phyloP scores from a whole-genome alignment of 257 asterid species.

The Lavandula angustifolia region DNA sequence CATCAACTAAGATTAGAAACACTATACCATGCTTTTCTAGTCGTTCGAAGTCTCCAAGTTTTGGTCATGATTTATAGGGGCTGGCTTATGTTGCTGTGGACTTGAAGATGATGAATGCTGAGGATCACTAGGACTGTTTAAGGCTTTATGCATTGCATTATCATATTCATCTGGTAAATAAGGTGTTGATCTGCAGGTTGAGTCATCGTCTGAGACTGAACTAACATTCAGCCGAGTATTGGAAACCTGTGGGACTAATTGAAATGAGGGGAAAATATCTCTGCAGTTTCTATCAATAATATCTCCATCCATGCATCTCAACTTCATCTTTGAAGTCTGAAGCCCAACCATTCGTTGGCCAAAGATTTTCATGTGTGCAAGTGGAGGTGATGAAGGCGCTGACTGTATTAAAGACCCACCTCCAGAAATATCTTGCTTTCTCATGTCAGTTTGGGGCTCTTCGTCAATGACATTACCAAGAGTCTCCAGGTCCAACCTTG shows the following conservation, averaged over 20 bases:
- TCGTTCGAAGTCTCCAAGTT: slow-evolving; percentile 34
- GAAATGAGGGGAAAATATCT: slow-evolving; percentile 78
- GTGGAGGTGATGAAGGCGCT: slow-evolving; percentile 85
- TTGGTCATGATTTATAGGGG: slow-evolving; percentile 6
- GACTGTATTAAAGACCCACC: slow-evolving; percentile 49
- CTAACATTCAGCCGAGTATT: slow-evolving; percentile 42
- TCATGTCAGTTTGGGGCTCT: slow-evolving; percentile 62
- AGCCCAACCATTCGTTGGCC: slow-evolving; percentile 68
- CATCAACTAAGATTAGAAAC: slow-evolving; percentile 6
- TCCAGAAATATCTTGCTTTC: slow-evolving; percentile 46
- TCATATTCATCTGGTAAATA: slow-evolving; percentile 61
- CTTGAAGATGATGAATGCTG: slow-evolving; percentile 43
- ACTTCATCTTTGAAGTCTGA: slow-evolving; percentile 63
- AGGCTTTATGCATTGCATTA: slow-evolving; percentile 32
- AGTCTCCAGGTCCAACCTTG: slow-evolving; percentile 36
- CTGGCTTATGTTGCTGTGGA: slow-evolving; percentile 52
- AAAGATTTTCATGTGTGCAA: slow-evolving; percentile 85
- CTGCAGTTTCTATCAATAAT: slow-evolving; percentile 40
- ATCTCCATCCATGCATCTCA: slow-evolving; percentile 63
- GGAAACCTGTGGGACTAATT: slow-evolving; percentile 78
- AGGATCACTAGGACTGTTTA: slow-evolving; percentile 38
- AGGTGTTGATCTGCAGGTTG: slow-evolving; percentile 78
- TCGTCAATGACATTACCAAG: slow-evolving; percentile 52
- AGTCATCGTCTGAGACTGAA: slow-evolving; percentile 81
- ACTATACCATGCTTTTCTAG: slow-evolving; percentile 58